phyloP scores from a whole-genome alignment of 768 basidiomycete genomes.

The Lactarius vividus region DNA sequence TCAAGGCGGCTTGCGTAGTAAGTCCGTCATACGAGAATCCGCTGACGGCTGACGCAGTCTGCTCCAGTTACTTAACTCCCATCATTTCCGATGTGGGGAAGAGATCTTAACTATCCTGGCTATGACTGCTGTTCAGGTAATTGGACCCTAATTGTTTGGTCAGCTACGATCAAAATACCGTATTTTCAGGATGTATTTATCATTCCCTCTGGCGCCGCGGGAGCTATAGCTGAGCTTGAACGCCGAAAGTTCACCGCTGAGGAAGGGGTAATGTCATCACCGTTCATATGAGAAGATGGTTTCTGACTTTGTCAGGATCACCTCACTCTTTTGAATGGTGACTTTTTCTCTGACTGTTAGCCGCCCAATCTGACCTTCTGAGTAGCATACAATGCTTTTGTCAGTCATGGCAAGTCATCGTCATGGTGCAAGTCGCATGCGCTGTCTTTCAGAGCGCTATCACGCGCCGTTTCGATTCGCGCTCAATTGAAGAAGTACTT shows the following conservation, averaged over 20 bases:
- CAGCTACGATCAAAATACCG: neutral
- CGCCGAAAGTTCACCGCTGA: slow-evolving; percentile 96
- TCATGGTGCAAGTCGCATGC: slow-evolving; percentile 94
- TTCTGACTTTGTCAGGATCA: slow-evolving; percentile 65
- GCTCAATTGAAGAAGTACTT: slow-evolving; percentile 95
- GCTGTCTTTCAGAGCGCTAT: slow-evolving; percentile 91
- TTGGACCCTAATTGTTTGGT: slow-evolving; percentile 11
- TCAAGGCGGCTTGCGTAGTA: slow-evolving; percentile 93
- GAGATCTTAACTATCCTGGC: slow-evolving; percentile 96
- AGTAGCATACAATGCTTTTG: slow-evolving; percentile 91
- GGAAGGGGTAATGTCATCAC: slow-evolving; percentile 70
- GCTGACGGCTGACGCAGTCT: neutral
- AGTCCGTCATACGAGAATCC: slow-evolving; percentile 28
- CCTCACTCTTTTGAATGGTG: slow-evolving; percentile 89
- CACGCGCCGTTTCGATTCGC: slow-evolving; percentile 90
- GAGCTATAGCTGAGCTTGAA: slow-evolving; percentile 88
- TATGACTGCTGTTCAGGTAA: slow-evolving; percentile 88
- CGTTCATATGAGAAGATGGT: neutral
- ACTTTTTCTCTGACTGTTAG: slow-evolving; percentile 10
- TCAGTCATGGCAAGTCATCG: slow-evolving; percentile 75
- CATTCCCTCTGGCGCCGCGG: slow-evolving; percentile 80
- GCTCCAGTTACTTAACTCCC: slow-evolving; percentile 77
- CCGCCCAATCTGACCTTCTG: slow-evolving; percentile 8
- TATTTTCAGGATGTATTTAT: slow-evolving; percentile 77
- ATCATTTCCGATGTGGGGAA: slow-evolving; percentile 85